phyloP scores from a whole-genome alignment of 129 eudicot genomes.

The Pseudognaphalium luteoalbum region DNA sequence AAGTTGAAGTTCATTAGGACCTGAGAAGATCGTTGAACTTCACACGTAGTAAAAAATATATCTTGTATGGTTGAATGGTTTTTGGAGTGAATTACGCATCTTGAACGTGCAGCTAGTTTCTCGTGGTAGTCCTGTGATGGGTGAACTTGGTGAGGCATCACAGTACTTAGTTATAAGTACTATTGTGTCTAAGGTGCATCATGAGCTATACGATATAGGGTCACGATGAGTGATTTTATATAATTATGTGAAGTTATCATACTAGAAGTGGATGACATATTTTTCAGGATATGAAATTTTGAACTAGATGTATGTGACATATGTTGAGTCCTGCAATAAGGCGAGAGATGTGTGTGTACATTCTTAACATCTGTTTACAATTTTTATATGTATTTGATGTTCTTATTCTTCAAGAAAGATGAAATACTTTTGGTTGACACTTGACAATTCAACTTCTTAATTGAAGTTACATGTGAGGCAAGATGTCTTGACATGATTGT shows the following conservation, averaged over 20 bases:
- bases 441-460: too few species aligned
- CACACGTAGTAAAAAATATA: not conserved
- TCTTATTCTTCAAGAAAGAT: not conserved
- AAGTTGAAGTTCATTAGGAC: not conserved
- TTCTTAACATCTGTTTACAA: not conserved
- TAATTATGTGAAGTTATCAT: not conserved
- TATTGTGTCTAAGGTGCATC: not conserved
- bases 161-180: too few species aligned
- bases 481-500: not conserved
- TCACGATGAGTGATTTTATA: not conserved
- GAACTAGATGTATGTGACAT: not conserved
- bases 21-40: not conserved
- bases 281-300: not conserved
- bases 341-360: not conserved
- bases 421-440: not conserved
- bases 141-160: slow-evolving; percentile 1
- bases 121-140: not conserved
- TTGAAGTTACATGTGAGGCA: not conserved
- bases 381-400: not conserved
- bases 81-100: not conserved
- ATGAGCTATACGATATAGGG: not conserved
- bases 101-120: not conserved
- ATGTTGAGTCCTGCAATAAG: not conserved
- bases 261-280: slow-evolving; percentile 1
- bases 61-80: not conserved